Percentiles rank a stretch among this genome's conserved stretches.
Conservation (phyloP, 2,329 filamentous ascomycete species). For the Colletotrichum zoysiae region DNA sequence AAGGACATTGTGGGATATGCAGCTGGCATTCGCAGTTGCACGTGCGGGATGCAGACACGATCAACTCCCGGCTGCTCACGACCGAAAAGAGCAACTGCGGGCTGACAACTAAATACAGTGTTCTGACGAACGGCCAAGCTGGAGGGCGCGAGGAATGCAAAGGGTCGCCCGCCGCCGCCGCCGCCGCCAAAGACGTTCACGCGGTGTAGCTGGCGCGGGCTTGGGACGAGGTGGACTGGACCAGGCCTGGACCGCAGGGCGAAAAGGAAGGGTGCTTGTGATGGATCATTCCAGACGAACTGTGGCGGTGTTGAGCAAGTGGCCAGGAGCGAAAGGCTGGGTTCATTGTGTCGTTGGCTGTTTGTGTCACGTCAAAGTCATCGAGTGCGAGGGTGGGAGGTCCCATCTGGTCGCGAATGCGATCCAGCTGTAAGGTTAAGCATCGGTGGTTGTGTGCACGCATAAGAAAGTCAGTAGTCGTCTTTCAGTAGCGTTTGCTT, state of each 20-base stretch:
- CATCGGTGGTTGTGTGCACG: not conserved
- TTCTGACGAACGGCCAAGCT: conserved; percentile 22
- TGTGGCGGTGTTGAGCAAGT: not conserved
- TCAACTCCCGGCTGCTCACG: not conserved
- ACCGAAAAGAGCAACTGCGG: not conserved
- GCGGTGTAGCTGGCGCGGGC: not conserved
- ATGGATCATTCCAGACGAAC: not conserved
- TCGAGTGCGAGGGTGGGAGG: conserved; percentile 1
- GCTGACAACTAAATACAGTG: not conserved
- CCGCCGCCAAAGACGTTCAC: not conserved
- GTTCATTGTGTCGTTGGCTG: too few relatives aligned
- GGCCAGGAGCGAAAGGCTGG: too few relatives aligned
- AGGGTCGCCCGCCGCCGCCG: not conserved
- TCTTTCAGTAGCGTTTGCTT: conserved; percentile 1
- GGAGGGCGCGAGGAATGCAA: not conserved
- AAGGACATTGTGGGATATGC: conserved; percentile 5
- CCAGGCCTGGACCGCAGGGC: not conserved
- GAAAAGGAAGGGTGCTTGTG: not conserved
- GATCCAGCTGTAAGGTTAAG: conserved; percentile 8
- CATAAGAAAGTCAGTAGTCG: not conserved
- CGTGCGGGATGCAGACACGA: not conserved
- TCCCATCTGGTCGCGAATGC: conserved; percentile 30
- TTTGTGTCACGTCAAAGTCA: not conserved
- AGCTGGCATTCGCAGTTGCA: not conserved
- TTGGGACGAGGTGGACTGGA: conserved; percentile 16